Percentiles rank a stretch among this genome's conserved stretches.
Conservation (phyloP, 768 basidiomycete species). For the Leucocoprinus leucothites region DNA sequence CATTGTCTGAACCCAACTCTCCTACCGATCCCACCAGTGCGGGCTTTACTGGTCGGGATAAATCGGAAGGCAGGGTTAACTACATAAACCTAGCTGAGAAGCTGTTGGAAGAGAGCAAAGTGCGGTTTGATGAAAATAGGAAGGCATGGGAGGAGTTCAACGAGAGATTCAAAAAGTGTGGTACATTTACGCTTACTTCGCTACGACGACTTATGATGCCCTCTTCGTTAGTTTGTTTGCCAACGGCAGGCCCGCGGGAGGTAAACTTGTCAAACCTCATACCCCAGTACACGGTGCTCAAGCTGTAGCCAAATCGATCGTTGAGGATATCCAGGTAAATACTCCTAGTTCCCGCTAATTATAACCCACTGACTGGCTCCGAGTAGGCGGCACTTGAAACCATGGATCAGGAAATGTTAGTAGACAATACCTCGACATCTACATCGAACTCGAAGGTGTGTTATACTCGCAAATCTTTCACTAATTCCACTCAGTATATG, state of each 20-base stretch:
- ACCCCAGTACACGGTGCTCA: constrained; percentile 7
- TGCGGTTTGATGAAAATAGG: constrained; percentile 7
- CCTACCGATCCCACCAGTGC: constrained; percentile 2
- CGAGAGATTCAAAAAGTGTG: constrained; percentile 4
- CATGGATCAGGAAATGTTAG: constrained; percentile 5
- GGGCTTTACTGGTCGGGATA: not conserved
- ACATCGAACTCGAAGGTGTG: not conserved
- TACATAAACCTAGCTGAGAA: constrained; percentile 1
- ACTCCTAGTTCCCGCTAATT: too few relatives aligned
- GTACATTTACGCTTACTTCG: not conserved
- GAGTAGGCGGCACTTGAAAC: constrained; percentile 3
- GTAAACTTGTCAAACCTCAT: constrained; percentile 8
- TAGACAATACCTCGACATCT: not conserved
- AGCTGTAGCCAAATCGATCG: constrained; percentile 1
- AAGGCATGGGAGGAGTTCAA: constrained; percentile 7
- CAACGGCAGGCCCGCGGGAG: constrained; percentile 2
- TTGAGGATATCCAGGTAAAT: constrained; percentile 8
- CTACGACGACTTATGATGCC: not conserved
- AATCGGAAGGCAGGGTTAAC: not conserved
- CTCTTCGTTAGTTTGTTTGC: constrained; percentile 1
- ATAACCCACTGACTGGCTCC: not conserved
- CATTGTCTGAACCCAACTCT: constrained; percentile 10
- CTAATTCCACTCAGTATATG: not conserved
- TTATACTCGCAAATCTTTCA: not conserved
- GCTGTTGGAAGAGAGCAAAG: constrained; percentile 8